Conservation (phyloP, 345 rosid species). For the Noccaea bulbosa region DNA sequence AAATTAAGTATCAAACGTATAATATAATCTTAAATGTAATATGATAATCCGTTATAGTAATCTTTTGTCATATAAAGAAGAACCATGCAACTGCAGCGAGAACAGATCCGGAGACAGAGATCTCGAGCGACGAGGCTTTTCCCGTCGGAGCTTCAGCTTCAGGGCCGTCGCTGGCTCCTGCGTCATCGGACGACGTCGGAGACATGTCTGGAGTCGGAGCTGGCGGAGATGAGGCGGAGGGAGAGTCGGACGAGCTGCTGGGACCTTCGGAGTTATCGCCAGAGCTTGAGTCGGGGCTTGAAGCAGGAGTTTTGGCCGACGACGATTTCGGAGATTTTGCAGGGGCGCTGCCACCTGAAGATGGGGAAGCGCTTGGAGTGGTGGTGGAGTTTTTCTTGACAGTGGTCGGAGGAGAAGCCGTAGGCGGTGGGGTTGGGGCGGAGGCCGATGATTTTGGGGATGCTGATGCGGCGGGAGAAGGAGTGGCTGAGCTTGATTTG, state of each 20-base stretch:
- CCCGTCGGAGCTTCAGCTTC: constrained; percentile 18
- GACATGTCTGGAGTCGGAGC: constrained; percentile 44
- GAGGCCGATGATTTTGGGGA: constrained; percentile 38
- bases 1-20: constrained; percentile 12
- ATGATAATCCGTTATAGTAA: background rate
- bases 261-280: constrained; percentile 37
- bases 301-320: constrained; percentile 20
- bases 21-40: constrained; percentile 7
- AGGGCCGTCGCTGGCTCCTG: constrained; percentile 32
- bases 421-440: constrained; percentile 34
- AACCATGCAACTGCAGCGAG: constrained; percentile 38
- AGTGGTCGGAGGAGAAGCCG: constrained; percentile 24
- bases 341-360: constrained; percentile 1
- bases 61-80: constrained; percentile 35
- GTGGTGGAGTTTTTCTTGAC: constrained; percentile 30
- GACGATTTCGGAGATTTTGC: constrained; percentile 34
- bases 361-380: constrained; percentile 34
- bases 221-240: constrained; percentile 41
- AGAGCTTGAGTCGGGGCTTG: constrained; percentile 44
- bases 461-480: constrained; percentile 37
- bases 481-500: constrained; percentile 20
- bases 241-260: constrained; percentile 34
- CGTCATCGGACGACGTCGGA: constrained; percentile 23
- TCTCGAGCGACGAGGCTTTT: constrained; percentile 31
- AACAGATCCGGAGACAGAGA: constrained; percentile 21